Base-by-base conservation (phyloP, 2,329 filamentous ascomycete species). In the Aspergillus candidus region DNA sequence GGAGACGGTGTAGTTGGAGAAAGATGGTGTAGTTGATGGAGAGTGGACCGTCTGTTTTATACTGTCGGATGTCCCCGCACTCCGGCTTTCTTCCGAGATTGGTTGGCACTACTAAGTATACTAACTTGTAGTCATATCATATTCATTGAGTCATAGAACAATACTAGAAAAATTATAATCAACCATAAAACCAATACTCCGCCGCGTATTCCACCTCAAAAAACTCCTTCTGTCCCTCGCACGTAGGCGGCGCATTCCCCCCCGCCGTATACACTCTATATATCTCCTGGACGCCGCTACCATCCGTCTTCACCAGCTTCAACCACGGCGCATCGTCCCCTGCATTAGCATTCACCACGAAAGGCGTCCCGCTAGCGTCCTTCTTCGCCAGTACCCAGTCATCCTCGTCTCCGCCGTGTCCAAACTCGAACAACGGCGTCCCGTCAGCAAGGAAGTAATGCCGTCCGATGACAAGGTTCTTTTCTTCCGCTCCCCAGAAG, bases 171-270 rank as follows among this genome's bases (percentile, higher is more conserved):
- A 3, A 27, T 27, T 1, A 27, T 4, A 13, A 12, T 62, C 44
- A 63, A 13, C 59, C 66, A 47, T 66, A 72, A 17, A 71, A 68
- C 67, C 66, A 71, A 46, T 71, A 71, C 51, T 70, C 62, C 5
- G 69, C 67, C 5, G 64, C 57, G 56, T 72, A 72, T 14, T 65
- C 56, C 15, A 68, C 58, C 40, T 61, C 46, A 29, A 70, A 54
- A 0, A 54, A 61, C 4, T 53, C 47, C 6, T 55, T 38, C 43
- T 63, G 59, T 6, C 57, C 55, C 27, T 54, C 47, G 50, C 69
- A 72, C 0, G 59, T 62, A 22, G 50, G 47, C 15, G 68, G 67
- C 11, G 66, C 40, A 8, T 50, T 46, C 8, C 69, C 69, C 10
- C 60, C 59, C 8, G 59, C 59, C 1, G 68, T 70, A 38, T 68